These are phyloP conservation scores for Tothia fuscella DNA, from an alignment of 2,329 filamentous ascomycete genomes.

Conservation along the genomic window DNA sequence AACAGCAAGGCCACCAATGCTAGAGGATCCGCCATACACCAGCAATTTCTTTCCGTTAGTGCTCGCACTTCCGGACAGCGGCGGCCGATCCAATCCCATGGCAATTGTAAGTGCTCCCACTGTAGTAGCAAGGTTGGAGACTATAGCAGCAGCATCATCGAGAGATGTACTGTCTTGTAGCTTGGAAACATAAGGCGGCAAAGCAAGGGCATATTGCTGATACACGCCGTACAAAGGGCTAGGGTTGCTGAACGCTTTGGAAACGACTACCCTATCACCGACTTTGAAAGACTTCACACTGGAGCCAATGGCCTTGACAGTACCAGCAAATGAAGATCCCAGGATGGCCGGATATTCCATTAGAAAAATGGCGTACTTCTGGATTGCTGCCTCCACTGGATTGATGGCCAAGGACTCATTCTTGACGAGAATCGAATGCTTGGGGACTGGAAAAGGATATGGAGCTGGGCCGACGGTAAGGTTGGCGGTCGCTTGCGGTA, in stretches of 20 bases:
- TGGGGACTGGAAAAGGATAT: background rate
- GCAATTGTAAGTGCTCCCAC: background rate
- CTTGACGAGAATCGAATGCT: background rate
- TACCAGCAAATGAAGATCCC: background rate
- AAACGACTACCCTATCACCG: background rate
- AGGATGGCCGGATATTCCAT: background rate
- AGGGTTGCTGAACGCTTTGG: background rate
- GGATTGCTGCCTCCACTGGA: background rate
- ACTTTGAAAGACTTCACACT: background rate
- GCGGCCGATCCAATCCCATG: background rate
- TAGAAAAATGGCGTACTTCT: background rate
- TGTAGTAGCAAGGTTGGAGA: background rate
- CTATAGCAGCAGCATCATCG: background rate
- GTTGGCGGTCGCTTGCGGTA: background rate
- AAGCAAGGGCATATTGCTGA: background rate
- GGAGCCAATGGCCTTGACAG: background rate
- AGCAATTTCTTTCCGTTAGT: constrained; percentile 21
- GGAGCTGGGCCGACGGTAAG: background rate
- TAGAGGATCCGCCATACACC: constrained; percentile 24
- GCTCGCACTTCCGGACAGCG: background rate
- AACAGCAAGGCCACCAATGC: constrained; percentile 19
- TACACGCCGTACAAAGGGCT: too few species aligned
- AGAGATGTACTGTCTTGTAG: background rate
- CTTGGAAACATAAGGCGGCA: background rate
- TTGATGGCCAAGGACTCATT: background rate